Base-by-base conservation (phyloP, 2,329 filamentous ascomycete species). In the Sclerotinia borealis region DNA sequence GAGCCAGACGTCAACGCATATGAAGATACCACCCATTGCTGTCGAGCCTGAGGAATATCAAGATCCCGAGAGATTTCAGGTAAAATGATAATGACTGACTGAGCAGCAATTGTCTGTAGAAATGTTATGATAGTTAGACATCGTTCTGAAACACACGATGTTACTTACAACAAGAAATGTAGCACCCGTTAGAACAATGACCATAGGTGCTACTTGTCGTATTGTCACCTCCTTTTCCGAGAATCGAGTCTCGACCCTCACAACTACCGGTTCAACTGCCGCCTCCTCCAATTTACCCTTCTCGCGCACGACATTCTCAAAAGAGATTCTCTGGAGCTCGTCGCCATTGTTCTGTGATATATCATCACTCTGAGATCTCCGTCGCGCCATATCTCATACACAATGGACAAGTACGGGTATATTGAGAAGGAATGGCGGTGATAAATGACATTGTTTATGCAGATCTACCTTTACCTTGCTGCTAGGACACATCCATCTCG, bases 81-180 rank as follows among this genome's bases (percentile, higher is more conserved):
- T 2, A 73, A 76, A 56, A 87, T 82, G 65, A 88, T 87, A 64
- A 88, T 83, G 4, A 84, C 80, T 2, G 82, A 78, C 71, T 87
- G 60, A 22, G 51, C 60, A 13, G 60, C 39, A 15, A 43, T 63
- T 22, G 41, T 63, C 60, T 63, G 31, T 17, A 7, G 29, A 17
- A 3, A 36, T 13, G 47, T 61, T n/a, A n/a, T n/a, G n/a, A n/a
- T n/a, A n/a, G n/a, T n/a, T 43, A 61, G 48, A 6, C 3, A 15
- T 37, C 8, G 7, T 36, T 7, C 13, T 17, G 13, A n/a, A 29
- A 19, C 17, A 4, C 31, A 27, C 4, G 2, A 37, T 27, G n/a
- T 31, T 25, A 63, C 64, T 64, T 61, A 70, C 71, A 60, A 67
- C 68, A 11, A 72, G 59, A 58, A 72, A 72, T 13, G 68, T 68